Percentiles rank a stretch among this genome's conserved stretches.
These are phyloP conservation scores for Chlamydomonas eustigma DNA, from an alignment of 139 green algal genomes.

Conservation along the genomic window DNA sequence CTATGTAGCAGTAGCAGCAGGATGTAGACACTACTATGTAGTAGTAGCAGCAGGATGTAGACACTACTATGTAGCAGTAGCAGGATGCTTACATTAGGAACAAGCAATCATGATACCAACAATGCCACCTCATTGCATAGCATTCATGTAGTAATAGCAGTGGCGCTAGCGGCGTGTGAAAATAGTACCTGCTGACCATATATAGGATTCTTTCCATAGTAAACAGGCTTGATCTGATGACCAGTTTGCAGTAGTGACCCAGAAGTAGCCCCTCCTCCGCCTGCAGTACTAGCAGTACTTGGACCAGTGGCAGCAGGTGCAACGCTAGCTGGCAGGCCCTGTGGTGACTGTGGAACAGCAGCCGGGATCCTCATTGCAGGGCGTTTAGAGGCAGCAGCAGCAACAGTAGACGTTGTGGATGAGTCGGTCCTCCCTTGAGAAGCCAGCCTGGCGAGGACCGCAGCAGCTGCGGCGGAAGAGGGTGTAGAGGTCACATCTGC, in stretches of 20 bases:
- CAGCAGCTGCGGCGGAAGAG: not conserved
- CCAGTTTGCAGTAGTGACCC: not conserved
- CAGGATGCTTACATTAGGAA: too few species aligned
- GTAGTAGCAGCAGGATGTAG: too few species aligned
- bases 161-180: too few species aligned
- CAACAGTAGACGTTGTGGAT: not conserved
- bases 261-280: not conserved
- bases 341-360: not conserved
- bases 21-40: too few species aligned
- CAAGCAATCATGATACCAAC: too few species aligned
- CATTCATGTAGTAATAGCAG: too few species aligned
- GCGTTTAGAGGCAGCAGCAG: not conserved
- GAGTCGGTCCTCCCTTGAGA: too few species aligned
- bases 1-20: too few species aligned
- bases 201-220: constrained; percentile 17
- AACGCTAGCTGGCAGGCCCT: not conserved
- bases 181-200: too few species aligned
- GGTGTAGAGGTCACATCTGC: too few species aligned
- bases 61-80: too few species aligned
- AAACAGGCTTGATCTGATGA: not conserved
- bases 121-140: too few species aligned
- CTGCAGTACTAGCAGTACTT: not conserved
- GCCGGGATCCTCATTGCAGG: not conserved
- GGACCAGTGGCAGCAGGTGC: not conserved
- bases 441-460: not conserved